Base-by-base conservation (phyloP, 768 basidiomycete genomes). In the Lyophyllum shimeji region DNA sequence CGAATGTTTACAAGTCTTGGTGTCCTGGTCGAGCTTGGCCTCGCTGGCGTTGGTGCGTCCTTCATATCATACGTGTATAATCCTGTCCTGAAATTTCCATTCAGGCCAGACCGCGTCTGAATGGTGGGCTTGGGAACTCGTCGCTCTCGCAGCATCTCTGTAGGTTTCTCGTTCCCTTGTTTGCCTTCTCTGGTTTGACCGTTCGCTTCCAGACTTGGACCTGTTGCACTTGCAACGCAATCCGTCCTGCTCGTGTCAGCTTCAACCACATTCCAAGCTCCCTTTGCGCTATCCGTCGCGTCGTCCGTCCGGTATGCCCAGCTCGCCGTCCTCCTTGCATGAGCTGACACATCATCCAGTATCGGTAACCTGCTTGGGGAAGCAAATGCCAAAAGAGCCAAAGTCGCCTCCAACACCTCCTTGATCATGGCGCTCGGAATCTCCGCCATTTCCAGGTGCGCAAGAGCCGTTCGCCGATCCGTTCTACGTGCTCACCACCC, bases 111-210 rank as follows among this genome's bases (percentile, higher is more conserved):
- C 84, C 3, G 92, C 91, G 1, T 86, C 84, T 3, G 96, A 97
- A 70, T 98, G 95, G 96, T 98, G 95, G 94, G 87, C 89, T 37
- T 96, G 96, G 96, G 95, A 97, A 71, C 79, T 93, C 6, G 71
- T 90, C 29, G 87, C 86, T 21, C 73, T 83, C 1, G 80, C 76
- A 5, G 82, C 82, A 3, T 79, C 77, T 58, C 61, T 79, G 74
- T 79, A 59, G 57, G 77, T 67, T 18, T 37, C 67, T 20, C 44
- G 2, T 25, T 48, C 13, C 20, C 21, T 40, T 46, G n/a, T 17
- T 29, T 8, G 13, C 20, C 1, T 31, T 21, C 20, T 15, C 25
- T 25, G 40, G 27, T 46, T 21, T 18, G n/a, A n/a, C n/a, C n/a
- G 46, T 39, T 33, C 33, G 0, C 12, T 7, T n/a, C 15, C 55